A percentile compares a stretch with the other conserved stretches of the same genome.
Conservation (phyloP, 2,329 filamentous ascomycete genomes). For the Macrophomina phaseolina region DNA sequence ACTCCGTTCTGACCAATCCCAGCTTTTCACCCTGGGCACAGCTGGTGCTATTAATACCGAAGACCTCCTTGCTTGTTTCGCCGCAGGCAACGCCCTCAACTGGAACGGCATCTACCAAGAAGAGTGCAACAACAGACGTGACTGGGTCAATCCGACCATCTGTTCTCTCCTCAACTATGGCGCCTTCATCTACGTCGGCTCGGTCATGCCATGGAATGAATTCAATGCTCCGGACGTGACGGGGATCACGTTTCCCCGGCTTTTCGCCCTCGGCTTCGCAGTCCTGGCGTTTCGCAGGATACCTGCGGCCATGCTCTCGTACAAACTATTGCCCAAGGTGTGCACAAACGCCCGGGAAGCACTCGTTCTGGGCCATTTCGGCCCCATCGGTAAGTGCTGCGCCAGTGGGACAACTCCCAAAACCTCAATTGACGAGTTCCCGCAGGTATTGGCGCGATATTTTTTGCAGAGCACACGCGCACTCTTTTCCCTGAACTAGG, state of each 20-base stretch:
- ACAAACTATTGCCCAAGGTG: slow-evolving; percentile 61
- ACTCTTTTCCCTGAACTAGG: slow-evolving; percentile 51
- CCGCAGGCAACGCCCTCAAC: slow-evolving; percentile 64
- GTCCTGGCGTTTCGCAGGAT: slow-evolving; percentile 63
- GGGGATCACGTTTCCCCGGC: slow-evolving; percentile 58
- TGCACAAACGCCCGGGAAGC: slow-evolving; percentile 63
- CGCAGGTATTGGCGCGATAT: slow-evolving; percentile 51
- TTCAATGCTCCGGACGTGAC: slow-evolving; percentile 60
- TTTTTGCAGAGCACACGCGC: slow-evolving; percentile 54
- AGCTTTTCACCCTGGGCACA: slow-evolving; percentile 64
- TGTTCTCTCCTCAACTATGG: slow-evolving; percentile 66
- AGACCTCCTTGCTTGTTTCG: slow-evolving; percentile 66
- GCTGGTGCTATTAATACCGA: slow-evolving; percentile 64
- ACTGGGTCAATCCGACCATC: slow-evolving; percentile 65
- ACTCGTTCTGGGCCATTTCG: slow-evolving; percentile 65
- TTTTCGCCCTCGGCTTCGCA: slow-evolving; percentile 59
- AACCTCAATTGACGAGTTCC: not conserved
- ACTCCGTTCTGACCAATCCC: not conserved
- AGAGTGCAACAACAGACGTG: slow-evolving; percentile 62
- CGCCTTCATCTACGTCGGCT: slow-evolving; percentile 65
- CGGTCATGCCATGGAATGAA: slow-evolving; percentile 61
- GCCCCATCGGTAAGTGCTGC: slow-evolving; percentile 44
- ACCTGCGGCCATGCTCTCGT: slow-evolving; percentile 60
- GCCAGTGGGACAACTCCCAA: too few species aligned
- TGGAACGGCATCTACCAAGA: slow-evolving; percentile 67